Evolutionary conservation across 176 grass and related monocot species (phyloP), one percentile per base, ranked within the genome.

Genomic region (Pharus latifolius): DNA sequence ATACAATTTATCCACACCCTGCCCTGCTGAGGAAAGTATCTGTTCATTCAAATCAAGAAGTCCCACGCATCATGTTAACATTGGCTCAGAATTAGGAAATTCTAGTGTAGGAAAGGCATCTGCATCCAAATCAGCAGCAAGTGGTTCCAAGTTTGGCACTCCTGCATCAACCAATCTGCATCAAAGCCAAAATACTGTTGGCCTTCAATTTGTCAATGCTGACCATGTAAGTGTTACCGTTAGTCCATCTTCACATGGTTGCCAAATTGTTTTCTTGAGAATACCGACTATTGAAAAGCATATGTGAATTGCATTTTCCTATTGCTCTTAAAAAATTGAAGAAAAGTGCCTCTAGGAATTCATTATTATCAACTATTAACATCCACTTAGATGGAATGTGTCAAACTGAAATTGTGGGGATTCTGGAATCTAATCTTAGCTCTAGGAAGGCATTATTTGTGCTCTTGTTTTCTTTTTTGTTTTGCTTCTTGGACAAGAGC

Each of bases 11-110:
- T 78, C 42, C 71, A 84, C 70, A 49, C 83, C 83, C 50, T 78
- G 57, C 63, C 71, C 77, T 50, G 61, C 78, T 51, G 94, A 98
- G 86, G 94, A 98, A 84, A 93, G 94, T 74, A 93, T 77, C 72
- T 98, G 94, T 53, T 92, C 89, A 69, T 91, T 85, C 62, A 90
- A 82, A 84, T 81, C 68, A 80, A 80, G 59, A 65, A 85, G 80
- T 28, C 84, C 87, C 49, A 78, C 63, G 37, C 73, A 49, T 54
- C 75, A 66, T 76, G 83, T 57, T 61, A 78, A 80, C 67, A 85
- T 81, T 66, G 67, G 35, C 14, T 49, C 13, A 61, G 83, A 81
- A 24, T 81, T 84, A 72, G 88, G 84, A 77, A 64, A 77, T 82
- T 86, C 73, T 29, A 91, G 73, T 51, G 32, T 63, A 76, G 74